These are phyloP conservation scores for Fomitopsis betulina DNA, from an alignment of 1,284 basidiomycete genomes.

Conservation along the genomic window DNA sequence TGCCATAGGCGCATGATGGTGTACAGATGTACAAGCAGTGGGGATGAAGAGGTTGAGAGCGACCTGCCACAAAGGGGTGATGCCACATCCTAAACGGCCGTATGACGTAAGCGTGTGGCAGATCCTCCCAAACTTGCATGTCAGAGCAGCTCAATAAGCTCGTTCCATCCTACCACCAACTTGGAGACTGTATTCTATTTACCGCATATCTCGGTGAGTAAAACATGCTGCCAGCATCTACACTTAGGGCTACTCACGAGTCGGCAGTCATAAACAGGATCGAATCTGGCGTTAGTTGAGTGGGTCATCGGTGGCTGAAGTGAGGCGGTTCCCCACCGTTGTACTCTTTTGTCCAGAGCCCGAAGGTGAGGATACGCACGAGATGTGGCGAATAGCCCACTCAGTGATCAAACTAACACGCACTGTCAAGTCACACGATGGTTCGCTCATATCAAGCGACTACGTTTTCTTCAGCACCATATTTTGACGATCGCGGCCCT, in stretches of 20 bases:
- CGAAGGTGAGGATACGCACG: not conserved
- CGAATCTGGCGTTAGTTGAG: no score
- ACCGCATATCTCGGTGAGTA: not conserved
- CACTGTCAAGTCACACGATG: constrained; percentile 21
- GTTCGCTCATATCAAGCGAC: constrained; percentile 43
- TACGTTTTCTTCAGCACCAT: constrained; percentile 65
- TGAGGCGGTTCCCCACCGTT: no score
- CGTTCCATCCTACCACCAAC: not conserved
- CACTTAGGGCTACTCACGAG: no score
- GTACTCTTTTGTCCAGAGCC: no score
- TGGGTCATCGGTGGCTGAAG: no score
- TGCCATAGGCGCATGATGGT: not conserved
- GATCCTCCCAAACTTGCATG: constrained; percentile 7
- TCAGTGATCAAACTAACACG: not conserved
- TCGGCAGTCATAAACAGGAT: no score
- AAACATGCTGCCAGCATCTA: no score
- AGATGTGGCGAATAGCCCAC: not conserved
- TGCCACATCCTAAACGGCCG: not conserved
- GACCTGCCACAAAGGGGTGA: not conserved
- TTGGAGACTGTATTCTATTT: not conserved
- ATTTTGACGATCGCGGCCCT: constrained; percentile 67
- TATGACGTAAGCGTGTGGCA: constrained; percentile 19
- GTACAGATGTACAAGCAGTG: no score
- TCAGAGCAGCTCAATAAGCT: not conserved
- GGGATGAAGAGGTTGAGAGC: not conserved